Percentiles rank a stretch among this genome's conserved stretches.
phyloP scores from a whole-genome alignment of 148 eudicot species.

The Cornus suecica region DNA sequence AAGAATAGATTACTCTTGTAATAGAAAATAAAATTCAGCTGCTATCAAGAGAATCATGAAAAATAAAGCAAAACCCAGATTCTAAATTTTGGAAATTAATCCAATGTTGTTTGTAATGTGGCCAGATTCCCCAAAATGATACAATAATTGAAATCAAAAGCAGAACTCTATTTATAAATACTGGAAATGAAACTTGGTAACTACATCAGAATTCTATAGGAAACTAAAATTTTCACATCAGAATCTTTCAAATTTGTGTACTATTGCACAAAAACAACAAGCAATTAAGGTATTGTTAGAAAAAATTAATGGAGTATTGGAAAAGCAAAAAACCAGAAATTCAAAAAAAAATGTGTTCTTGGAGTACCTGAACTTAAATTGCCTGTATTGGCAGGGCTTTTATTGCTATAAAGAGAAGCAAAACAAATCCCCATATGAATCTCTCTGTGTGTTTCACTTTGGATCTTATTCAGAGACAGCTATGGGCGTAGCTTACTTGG shows the following conservation, averaged over 20 bases:
- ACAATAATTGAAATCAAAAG: too few relatives aligned
- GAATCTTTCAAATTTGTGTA: not conserved
- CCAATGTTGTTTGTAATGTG: too few relatives aligned
- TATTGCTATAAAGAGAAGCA: slow-evolving; percentile 25
- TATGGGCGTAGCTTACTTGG: not conserved
- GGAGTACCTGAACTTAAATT: slow-evolving; percentile 42
- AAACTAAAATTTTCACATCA: not conserved
- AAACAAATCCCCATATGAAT: slow-evolving; percentile 57
- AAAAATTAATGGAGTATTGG: not conserved
- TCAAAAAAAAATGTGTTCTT: not conserved
- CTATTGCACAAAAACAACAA: not conserved
- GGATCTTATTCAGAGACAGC: not conserved
- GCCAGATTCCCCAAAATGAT: too few relatives aligned
- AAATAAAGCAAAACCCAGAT: not conserved
- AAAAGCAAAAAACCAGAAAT: not conserved
- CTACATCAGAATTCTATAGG: too few relatives aligned
- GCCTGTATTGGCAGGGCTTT: slow-evolving; percentile 36
- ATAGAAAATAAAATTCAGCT: too few relatives aligned
- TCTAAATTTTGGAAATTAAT: not conserved
- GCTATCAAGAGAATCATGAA: too few relatives aligned
- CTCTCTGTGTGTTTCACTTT: not conserved
- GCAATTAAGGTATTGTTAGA: not conserved
- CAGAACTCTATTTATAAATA: too few relatives aligned
- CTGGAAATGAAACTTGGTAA: too few relatives aligned
- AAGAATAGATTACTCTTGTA: too few relatives aligned